Base-by-base conservation (phyloP, 1,284 basidiomycete genomes). In the Austroboletus rostrupii region DNA sequence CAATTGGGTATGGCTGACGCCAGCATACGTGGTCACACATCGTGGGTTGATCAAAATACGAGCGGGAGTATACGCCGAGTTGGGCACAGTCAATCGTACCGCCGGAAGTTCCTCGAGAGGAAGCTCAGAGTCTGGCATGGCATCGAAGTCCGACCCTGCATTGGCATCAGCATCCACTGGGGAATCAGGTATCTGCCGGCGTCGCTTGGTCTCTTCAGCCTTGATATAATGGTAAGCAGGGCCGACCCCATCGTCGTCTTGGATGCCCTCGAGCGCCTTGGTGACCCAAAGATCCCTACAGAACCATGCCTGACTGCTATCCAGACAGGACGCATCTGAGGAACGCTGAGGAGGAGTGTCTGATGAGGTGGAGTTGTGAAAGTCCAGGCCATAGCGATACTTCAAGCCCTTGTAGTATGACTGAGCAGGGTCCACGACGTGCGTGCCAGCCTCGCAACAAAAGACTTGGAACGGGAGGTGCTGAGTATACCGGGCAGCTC, bases 401-500 rank as follows among this genome's bases (percentile, higher is more conserved):
- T 65, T 63, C 57, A 97, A 80, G 35, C 89, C 90, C 36, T 82
- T 79, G 74, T 97, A 97, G 73, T 97, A 97, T 0, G 91, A 90
- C 67, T 96, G 92, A 28, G 79, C 80, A 13, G 94, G 94, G 67
- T 97, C 94, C 56, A 97, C 85, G 60, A 97, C 84, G 66, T 97
- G 94, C 0, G 92, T 93, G 4, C 94, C 94, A 2, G 92, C 90
- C 72, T 97, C 94, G 72, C 94, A 97, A 73, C 94, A 97, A 71
- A 95, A 97, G 13, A 90, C 92, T 68, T 97, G 94, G 77, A 97
- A 97, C 2, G 94, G 94, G 1, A 97, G 79, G 66, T 97, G 93
- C 55, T 89, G 82, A 1, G 82, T 81, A 70, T 95, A 97, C 26
- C 93, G 87, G 41, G 81, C 74, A 2, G 91, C 84, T 9, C 90